Conservation (phyloP, 306 rosid species). For the Abrus pulchellus region DNA sequence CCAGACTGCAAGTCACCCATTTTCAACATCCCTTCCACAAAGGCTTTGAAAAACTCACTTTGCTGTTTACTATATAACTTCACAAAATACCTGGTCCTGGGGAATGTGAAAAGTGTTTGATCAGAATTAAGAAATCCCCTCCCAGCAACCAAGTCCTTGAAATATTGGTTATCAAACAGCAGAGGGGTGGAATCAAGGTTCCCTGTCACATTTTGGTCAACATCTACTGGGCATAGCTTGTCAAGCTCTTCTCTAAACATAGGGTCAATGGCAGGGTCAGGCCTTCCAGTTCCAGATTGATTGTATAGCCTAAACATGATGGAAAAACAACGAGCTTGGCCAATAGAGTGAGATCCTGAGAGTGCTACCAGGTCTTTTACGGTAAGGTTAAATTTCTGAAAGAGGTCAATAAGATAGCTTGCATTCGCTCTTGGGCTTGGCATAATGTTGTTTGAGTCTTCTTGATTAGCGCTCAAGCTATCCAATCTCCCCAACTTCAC, state of each 20-base stretch:
- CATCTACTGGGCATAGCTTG: conserved; percentile 66
- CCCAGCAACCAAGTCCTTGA: conserved; percentile 84
- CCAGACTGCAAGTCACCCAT: conserved; percentile 82
- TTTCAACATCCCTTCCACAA: conserved; percentile 81
- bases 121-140: conserved; percentile 90
- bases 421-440: conserved; percentile 95
- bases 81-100: conserved; percentile 60
- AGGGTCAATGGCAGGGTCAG: conserved; percentile 79
- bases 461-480: conserved; percentile 74
- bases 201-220: conserved; percentile 78
- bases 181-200: conserved; percentile 81
- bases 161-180: conserved; percentile 84
- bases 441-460: conserved; percentile 76
- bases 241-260: conserved; percentile 59
- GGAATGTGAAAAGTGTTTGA: conserved; percentile 72
- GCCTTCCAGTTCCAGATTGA: conserved; percentile 76
- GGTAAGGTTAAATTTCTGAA: conserved; percentile 57
- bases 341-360: conserved; percentile 90
- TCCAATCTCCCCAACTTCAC: conserved; percentile 88
- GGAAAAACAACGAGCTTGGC: conserved; percentile 87
- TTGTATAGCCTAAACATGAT: conserved; percentile 92
- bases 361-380: conserved; percentile 80
- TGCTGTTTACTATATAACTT: conserved; percentile 58
- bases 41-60: conserved; percentile 59
- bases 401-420: conserved; percentile 68